Percentiles rank a stretch among this genome's conserved stretches.
Conservation (phyloP, 179 eudicot genomes). For the Beta corolliflora region DNA sequence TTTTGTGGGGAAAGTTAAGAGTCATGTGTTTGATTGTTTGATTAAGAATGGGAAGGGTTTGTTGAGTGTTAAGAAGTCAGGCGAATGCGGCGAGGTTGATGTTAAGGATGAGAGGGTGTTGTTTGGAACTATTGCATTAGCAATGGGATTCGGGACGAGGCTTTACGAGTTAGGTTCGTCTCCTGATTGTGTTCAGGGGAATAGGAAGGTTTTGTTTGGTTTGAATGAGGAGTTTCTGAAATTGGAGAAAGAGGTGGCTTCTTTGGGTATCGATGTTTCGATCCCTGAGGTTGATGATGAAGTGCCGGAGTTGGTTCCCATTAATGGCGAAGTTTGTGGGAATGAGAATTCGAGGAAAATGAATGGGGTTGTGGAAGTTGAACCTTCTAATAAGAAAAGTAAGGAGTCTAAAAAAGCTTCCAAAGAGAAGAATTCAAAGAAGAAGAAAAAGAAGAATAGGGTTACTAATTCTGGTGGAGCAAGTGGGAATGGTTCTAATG, state of each 20-base stretch:
- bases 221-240: constrained; percentile 71
- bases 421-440: not conserved
- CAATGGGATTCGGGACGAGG: constrained; percentile 53
- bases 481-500: constrained; percentile 8
- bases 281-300: constrained; percentile 50
- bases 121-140: constrained; percentile 58
- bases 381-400: not conserved
- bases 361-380: constrained; percentile 4
- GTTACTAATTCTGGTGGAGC: constrained; percentile 16
- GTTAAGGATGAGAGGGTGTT: constrained; percentile 34
- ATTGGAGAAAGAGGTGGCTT: constrained; percentile 75
- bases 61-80: constrained; percentile 43
- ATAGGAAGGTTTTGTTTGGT: constrained; percentile 68
- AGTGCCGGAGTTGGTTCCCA: constrained; percentile 56
- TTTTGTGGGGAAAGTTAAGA: constrained; percentile 65
- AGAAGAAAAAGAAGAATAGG: constrained; percentile 40
- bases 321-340: constrained; percentile 26
- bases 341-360: not conserved
- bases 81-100: constrained; percentile 36
- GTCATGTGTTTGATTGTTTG: constrained; percentile 60
- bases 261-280: constrained; percentile 49
- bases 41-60: constrained; percentile 54
- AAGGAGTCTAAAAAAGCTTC: constrained; percentile 15
- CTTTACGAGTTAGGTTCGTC: constrained; percentile 63
- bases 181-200: constrained; percentile 71